Conservation (phyloP, 1,284 basidiomycete species). For the Amylostereum areolatum region DNA sequence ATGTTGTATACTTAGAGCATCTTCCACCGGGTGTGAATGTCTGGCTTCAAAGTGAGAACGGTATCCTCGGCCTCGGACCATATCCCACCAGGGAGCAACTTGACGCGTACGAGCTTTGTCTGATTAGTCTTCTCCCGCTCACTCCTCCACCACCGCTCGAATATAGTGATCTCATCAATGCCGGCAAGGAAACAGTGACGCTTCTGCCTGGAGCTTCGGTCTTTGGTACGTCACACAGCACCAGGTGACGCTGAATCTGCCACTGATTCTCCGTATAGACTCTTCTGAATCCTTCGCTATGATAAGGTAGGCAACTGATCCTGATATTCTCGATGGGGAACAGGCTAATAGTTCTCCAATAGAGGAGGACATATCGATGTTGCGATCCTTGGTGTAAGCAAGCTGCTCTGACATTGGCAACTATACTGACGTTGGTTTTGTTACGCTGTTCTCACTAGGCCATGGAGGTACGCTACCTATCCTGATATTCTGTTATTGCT, state of each 20-base stretch:
- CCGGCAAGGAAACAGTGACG: conserved; percentile 94
- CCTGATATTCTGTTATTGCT: too few relatives aligned
- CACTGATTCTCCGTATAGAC: conserved; percentile 36
- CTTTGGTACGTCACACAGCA: conserved; percentile 55
- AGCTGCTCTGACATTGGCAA: conserved; percentile 3
- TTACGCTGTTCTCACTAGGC: too few relatives aligned
- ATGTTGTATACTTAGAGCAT: too few relatives aligned
- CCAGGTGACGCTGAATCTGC: background rate
- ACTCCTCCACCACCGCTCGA: conserved; percentile 3
- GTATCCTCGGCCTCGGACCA: conserved; percentile 92
- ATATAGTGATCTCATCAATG: conserved; percentile 90
- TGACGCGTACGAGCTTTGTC: conserved; percentile 67
- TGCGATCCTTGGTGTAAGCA: conserved; percentile 70
- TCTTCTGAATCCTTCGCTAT: conserved; percentile 91
- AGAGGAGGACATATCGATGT: conserved; percentile 94
- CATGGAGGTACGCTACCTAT: too few relatives aligned
- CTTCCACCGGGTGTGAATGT: conserved; percentile 76
- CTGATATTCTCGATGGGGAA: too few relatives aligned
- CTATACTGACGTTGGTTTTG: background rate
- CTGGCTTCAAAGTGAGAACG: conserved; percentile 94
- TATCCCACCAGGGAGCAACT: conserved; percentile 84
- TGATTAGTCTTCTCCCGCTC: conserved; percentile 6
- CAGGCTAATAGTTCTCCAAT: too few relatives aligned
- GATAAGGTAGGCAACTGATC: too few relatives aligned
- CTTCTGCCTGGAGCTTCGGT: conserved; percentile 88